Conservation (phyloP, 495 filamentous ascomycete genomes). For the Pyrenopolyporus hunteri region DNA sequence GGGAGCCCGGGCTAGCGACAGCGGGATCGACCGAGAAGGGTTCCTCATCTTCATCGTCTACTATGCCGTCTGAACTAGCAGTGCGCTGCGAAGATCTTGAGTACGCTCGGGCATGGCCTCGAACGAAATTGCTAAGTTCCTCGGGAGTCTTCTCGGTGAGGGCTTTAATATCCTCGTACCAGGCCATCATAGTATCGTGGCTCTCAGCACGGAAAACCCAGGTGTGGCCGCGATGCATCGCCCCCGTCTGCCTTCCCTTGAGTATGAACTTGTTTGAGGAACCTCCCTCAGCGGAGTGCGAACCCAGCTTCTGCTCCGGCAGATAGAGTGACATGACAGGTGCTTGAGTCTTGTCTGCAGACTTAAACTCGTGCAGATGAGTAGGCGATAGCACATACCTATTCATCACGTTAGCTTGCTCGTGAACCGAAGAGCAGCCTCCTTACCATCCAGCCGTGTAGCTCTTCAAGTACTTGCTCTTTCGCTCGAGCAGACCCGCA, state of each 20-base stretch:
- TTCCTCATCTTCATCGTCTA: conserved; percentile 87
- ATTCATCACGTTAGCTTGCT: conserved; percentile 43
- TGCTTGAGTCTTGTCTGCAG: conserved; percentile 67
- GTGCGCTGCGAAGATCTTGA: conserved; percentile 71
- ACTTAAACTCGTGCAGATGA: conserved; percentile 98
- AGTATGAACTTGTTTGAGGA: conserved; percentile 98
- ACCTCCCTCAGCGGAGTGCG: conserved; percentile 81
- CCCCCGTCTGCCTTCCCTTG: conserved; percentile 91
- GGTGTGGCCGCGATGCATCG: conserved; percentile 92
- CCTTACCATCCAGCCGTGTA: conserved; percentile 95
- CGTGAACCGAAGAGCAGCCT: conserved; percentile 1
- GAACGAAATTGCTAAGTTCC: conserved; percentile 85
- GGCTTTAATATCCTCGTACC: conserved; percentile 90
- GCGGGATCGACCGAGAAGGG: conserved; percentile 69
- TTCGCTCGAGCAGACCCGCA: conserved; percentile 90
- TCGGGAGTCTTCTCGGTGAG: conserved; percentile 89
- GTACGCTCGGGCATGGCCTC: conserved; percentile 73
- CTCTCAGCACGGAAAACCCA: conserved; percentile 98
- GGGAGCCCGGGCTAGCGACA: conserved; percentile 51
- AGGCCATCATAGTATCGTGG: conserved; percentile 94
- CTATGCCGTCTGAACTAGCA: conserved; percentile 71
- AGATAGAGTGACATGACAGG: conserved; percentile 97
- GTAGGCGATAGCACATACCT: conserved; percentile 97
- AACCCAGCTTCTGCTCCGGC: conserved; percentile 92
- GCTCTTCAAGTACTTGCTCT: conserved; percentile 98